These are phyloP conservation scores for Solanum paucissectum DNA, from an alignment of 257 asterid species.

Conservation along the genomic window DNA sequence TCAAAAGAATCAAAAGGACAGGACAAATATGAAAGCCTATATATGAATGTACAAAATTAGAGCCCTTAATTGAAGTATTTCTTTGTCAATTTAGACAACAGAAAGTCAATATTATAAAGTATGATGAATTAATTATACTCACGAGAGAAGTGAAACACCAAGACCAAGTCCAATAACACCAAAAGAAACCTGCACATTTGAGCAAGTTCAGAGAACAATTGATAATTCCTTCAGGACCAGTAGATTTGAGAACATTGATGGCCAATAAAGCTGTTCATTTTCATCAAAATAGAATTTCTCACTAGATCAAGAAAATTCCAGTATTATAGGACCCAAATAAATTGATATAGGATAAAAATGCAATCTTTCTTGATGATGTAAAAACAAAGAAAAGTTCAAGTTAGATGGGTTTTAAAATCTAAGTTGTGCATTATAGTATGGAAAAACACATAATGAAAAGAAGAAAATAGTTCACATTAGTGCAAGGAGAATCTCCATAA, in stretches of 20 bases:
- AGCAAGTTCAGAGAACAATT: neutral
- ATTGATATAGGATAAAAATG: neutral
- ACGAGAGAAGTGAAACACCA: conserved; percentile 88
- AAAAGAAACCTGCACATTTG: conserved; percentile 64
- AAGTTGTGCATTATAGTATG: neutral
- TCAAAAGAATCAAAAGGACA: neutral
- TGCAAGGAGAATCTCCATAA: neutral
- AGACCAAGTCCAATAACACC: conserved; percentile 82
- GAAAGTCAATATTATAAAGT: neutral
- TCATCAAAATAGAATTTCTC: neutral
- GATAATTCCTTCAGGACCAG: neutral
- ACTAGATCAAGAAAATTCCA: neutral
- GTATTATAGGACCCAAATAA: neutral
- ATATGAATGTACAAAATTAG: neutral
- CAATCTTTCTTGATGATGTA: neutral
- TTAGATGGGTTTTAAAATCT: neutral
- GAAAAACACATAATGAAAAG: neutral
- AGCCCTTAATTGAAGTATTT: neutral
- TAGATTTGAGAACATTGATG: neutral
- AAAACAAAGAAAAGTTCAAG: neutral
- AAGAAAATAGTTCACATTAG: neutral
- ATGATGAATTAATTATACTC: conserved; percentile 23
- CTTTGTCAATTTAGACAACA: neutral
- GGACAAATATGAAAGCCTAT: neutral
- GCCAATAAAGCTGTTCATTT: neutral